Evolutionary conservation across 768 basidiomycete genomes (phyloP).

Genomic region (Rhodotorula graminis): DNA sequence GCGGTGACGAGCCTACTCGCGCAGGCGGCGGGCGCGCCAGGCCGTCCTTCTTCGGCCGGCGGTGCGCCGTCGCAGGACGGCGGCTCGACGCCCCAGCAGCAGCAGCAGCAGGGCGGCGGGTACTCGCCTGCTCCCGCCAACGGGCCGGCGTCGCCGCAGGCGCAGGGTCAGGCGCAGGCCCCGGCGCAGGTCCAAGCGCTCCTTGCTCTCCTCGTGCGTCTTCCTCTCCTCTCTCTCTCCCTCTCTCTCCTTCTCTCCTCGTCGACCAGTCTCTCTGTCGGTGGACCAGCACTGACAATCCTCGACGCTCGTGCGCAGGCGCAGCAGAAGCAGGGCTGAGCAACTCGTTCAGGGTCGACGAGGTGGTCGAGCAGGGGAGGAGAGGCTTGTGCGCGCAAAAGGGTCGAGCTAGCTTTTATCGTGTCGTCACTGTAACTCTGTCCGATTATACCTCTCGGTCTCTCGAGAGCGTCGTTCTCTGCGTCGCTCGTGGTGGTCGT

Average conservation of each 20-base stretch:
- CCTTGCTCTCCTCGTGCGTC: constrained; percentile 17
- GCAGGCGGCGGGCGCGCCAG: neutral
- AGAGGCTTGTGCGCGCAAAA: too few species aligned
- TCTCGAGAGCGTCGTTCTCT: too few species aligned
- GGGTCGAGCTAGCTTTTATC: too few species aligned
- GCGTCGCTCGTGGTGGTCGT: too few species aligned
- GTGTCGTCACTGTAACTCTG: too few species aligned
- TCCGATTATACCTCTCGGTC: too few species aligned
- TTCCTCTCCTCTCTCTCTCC: constrained; percentile 40
- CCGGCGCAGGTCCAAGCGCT: constrained; percentile 25
- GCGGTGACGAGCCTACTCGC: neutral
- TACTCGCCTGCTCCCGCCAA: neutral
- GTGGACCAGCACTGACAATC: neutral
- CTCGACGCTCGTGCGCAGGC: neutral
- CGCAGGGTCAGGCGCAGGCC: constrained; percentile 1
- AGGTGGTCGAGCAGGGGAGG: too few species aligned
- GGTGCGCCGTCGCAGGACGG: too few species aligned
- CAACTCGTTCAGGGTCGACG: too few species aligned
- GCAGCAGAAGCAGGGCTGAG: neutral
- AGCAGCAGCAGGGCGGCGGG: neutral
- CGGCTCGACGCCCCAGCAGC: neutral
- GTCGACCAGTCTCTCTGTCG: too few species aligned
- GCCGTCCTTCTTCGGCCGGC: neutral
- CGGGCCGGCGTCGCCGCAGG: neutral
- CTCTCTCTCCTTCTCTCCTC: too few species aligned